These are phyloP conservation scores for Pisolithus orientalis DNA, from an alignment of 768 basidiomycete genomes.

Conservation along the genomic window DNA sequence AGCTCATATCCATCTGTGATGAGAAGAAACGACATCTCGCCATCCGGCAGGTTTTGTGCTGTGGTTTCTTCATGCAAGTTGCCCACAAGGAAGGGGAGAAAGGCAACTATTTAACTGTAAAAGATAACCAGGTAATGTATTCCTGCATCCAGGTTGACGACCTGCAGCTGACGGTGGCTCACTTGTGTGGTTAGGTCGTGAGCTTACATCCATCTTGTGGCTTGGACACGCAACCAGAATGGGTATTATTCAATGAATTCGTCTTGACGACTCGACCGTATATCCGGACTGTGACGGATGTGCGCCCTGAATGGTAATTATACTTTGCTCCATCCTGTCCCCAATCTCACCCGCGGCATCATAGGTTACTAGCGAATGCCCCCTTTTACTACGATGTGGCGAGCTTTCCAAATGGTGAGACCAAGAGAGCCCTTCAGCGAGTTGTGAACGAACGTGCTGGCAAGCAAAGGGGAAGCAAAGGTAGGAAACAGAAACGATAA, in stretches of 20 bases:
- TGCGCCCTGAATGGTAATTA: conserved; percentile 76
- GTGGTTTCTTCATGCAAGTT: conserved; percentile 98
- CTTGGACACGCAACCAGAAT: conserved; percentile 80
- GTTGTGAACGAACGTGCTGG: conserved; percentile 48
- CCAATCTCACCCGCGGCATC: not conserved
- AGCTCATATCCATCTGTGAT: conserved; percentile 61
- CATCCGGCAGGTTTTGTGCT: conserved; percentile 78
- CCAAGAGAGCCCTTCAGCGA: conserved; percentile 57
- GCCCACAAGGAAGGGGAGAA: conserved; percentile 94
- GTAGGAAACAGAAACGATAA: conserved; percentile 13
- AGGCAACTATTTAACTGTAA: conserved; percentile 82
- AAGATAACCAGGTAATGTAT: conserved; percentile 76
- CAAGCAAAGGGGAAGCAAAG: conserved; percentile 23
- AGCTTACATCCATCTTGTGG: conserved; percentile 76
- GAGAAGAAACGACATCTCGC: conserved; percentile 65
- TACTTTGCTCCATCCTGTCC: not conserved
- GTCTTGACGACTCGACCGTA: conserved; percentile 84
- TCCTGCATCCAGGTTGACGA: not conserved
- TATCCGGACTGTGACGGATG: conserved; percentile 87
- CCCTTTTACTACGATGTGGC: conserved; percentile 62
- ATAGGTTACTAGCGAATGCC: conserved; percentile 62
- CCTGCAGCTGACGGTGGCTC: not conserved
- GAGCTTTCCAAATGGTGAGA: conserved; percentile 63
- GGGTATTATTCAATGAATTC: conserved; percentile 93
- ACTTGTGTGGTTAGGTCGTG: conserved; percentile 9